A percentile compares a stretch with the other conserved stretches of the same genome.
These are phyloP conservation scores for Neonectria ditissima DNA, from an alignment of 2,329 filamentous ascomycete species.

Conservation along the genomic window DNA sequence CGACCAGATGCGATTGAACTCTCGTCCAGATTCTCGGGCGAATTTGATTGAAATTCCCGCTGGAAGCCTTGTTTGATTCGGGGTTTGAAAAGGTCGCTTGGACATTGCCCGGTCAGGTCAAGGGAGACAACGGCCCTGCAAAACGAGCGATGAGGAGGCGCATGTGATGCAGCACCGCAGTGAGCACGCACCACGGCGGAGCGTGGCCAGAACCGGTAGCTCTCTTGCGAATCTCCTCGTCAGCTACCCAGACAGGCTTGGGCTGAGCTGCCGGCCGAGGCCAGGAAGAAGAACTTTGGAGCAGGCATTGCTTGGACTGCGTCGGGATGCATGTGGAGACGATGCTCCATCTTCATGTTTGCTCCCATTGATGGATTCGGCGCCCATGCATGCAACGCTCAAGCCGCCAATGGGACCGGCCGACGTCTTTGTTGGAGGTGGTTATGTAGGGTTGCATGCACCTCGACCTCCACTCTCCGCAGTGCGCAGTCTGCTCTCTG, in stretches of 20 bases:
- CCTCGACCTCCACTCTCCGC: conserved; percentile 1
- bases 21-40: neutral
- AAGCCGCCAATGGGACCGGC: conserved; percentile 9
- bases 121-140: neutral
- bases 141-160: neutral
- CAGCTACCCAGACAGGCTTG: neutral
- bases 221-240: neutral
- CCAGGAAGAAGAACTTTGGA: conserved; percentile 3
- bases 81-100: neutral
- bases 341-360: neutral
- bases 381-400: conserved; percentile 7
- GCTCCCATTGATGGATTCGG: conserved; percentile 18
- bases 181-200: neutral
- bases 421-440: conserved; percentile 15
- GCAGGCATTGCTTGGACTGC: neutral
- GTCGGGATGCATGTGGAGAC: conserved; percentile 14
- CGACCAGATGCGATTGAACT: conserved; percentile 7
- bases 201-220: neutral
- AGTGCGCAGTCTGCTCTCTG: neutral
- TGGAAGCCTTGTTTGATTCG: neutral
- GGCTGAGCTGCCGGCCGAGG: conserved; percentile 9
- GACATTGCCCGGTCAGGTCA: neutral
- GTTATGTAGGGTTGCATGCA: conserved; percentile 15
- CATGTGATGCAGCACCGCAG: neutral
- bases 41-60: neutral